Evolutionary conservation across 73 alveolate species (phyloP), one percentile per base, ranked within the genome.

Genomic region (Tetrahymena malaccensis): DNA sequence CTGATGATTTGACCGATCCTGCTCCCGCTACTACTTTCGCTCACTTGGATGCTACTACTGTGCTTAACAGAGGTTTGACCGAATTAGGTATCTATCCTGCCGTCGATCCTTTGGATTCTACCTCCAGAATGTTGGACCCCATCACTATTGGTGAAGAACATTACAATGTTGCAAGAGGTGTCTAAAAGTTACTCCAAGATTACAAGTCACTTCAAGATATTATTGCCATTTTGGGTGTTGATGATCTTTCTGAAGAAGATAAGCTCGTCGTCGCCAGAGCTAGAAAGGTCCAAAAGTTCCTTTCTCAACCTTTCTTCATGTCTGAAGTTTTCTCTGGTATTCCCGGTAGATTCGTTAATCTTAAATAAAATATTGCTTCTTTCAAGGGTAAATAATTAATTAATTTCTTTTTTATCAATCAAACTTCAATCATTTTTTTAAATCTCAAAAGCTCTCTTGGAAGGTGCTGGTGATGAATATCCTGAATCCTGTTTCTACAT

Each of bases 21-120:
- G 99, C 99, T 31, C 99, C 99, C 21, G 99, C 99, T 93, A 98
- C 99, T 93, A 98, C 99, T 56, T 98, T 99, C 97, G 99, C 99
- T 55, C 99, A 99, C 97, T 95, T 99, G 97, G 99, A 99, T 93
- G 99, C 99, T 83, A 98, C 99, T 35, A 99, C 99, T 95, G 99
- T 98, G 97, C 96, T 98, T 94, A 98, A 99, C 38, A 94, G 99
- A 93, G 99, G 98, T 94, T 94, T 98, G 89, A 98, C 99, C 89
- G 99, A 98, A 98, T 94, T 99, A 85, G 99, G 99, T 85, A 99
- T 99, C 96, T 99, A 99, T 96, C 99, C 99, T 50, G 99, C 99
- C 27, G 99, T 99, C 97, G 99, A 99, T 94, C 99, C 99, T 22
- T 97, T 99, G 94, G 99, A 98, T 94, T 99, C 99, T 21, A 98